Evolutionary conservation across 2,329 filamentous ascomycete species (phyloP).

Genomic region (Didymella arachidicola): DNA sequence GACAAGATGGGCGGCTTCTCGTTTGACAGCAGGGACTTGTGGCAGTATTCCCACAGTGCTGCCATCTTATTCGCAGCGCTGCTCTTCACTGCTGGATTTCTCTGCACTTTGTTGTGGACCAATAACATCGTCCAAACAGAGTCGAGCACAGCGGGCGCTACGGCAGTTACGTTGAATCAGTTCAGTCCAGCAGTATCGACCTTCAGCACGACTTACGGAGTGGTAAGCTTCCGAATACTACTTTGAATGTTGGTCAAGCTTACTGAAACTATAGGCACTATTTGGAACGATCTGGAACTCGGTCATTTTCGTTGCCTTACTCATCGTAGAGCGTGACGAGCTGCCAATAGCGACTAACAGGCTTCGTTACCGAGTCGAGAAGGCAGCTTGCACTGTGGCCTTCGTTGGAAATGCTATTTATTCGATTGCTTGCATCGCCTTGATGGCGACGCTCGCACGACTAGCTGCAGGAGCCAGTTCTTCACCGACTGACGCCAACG

Average conservation of each 20-base stretch:
- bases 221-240: neutral
- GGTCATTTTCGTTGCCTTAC: neutral
- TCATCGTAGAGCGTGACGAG: neutral
- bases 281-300: neutral
- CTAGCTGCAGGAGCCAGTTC: neutral
- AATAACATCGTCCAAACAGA: neutral
- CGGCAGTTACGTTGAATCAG: neutral
- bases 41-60: neutral
- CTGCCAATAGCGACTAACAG: neutral
- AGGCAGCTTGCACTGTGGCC: neutral
- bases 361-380: neutral
- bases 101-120: neutral
- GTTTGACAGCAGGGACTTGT: neutral
- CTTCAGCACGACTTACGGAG: neutral
- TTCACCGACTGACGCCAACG: neutral
- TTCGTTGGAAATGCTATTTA: neutral
- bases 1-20: too few species aligned
- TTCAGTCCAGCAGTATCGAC: neutral
- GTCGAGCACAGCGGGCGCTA: neutral
- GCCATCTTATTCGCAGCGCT: neutral
- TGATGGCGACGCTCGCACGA: neutral
- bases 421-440: neutral
- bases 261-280: neutral
- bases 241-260: neutral
- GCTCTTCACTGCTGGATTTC: neutral